Evolutionary conservation across 805 yeast genomes (phyloP).

Genomic region (Saccharomycopsis babjevae): DNA sequence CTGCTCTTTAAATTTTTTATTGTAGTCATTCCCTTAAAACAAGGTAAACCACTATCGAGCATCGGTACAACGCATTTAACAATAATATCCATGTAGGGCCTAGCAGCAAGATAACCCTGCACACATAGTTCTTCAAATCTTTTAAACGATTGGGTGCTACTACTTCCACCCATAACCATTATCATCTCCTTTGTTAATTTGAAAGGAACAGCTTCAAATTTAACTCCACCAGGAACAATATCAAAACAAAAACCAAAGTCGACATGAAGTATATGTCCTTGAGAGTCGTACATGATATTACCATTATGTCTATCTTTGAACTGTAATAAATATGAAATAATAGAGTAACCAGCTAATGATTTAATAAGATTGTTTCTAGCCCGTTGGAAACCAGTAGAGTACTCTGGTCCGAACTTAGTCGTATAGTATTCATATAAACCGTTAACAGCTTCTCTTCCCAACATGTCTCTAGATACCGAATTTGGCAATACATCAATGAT

Average conservation of each 20-base stretch:
- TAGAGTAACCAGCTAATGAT: constrained; percentile 89
- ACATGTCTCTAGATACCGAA: constrained; percentile 92
- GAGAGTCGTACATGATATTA: constrained; percentile 89
- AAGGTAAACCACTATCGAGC: constrained; percentile 92
- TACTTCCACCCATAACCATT: constrained; percentile 86
- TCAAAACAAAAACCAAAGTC: constrained; percentile 99
- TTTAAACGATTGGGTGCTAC: constrained; percentile 71
- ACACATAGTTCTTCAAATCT: constrained; percentile 96
- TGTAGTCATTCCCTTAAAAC: constrained; percentile 78
- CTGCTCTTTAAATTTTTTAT: constrained; percentile 67
- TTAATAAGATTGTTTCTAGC: constrained; percentile 90
- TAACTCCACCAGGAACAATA: constrained; percentile 98
- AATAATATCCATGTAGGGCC: constrained; percentile 81
- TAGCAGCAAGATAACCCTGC: constrained; percentile 78
- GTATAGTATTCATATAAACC: constrained; percentile 89
- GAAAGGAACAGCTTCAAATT: constrained; percentile 96
- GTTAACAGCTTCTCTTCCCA: constrained; percentile 97
- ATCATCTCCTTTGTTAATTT: constrained; percentile 95
- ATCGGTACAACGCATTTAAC: constrained; percentile 81
- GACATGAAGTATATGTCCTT: constrained; percentile 90
- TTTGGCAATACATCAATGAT: constrained; percentile 96
- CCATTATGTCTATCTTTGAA: constrained; percentile 98
- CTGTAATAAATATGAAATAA: constrained; percentile 81
- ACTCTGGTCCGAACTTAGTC: constrained; percentile 91
- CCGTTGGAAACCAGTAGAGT: constrained; percentile 75